Evolutionary conservation across 768 basidiomycete species (phyloP).

Genomic region (Paxillus involutus): DNA sequence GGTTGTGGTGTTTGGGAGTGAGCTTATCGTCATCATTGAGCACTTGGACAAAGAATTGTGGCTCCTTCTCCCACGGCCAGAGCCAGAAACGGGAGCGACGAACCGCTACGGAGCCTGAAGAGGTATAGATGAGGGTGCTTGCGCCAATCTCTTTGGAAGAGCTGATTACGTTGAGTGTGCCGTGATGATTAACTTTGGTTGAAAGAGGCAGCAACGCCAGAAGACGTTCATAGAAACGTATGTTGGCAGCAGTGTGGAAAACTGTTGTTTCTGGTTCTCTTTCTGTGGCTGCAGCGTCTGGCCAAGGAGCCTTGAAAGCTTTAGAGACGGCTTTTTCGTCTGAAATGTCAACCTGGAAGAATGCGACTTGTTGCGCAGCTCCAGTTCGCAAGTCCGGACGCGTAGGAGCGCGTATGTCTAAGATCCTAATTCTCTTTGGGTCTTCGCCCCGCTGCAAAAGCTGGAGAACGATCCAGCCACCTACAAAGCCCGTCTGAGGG

Average conservation of each 20-base stretch:
- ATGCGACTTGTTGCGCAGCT: constrained; percentile 50
- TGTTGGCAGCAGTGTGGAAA: constrained; percentile 76
- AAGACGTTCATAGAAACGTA: constrained; percentile 74
- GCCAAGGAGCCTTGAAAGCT: constrained; percentile 70
- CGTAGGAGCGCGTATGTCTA: constrained; percentile 65
- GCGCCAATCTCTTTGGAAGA: constrained; percentile 58
- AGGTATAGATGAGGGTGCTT: constrained; percentile 64
- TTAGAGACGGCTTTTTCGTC: constrained; percentile 50
- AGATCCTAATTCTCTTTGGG: constrained; percentile 57
- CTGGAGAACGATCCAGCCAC: constrained; percentile 75
- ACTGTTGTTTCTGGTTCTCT: constrained; percentile 49
- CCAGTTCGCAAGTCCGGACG: constrained; percentile 58
- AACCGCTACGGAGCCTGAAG: constrained; percentile 66
- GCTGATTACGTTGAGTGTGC: constrained; percentile 66
- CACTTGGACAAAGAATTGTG: constrained; percentile 57
- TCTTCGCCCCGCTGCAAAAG: constrained; percentile 72
- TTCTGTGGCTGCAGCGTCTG: constrained; percentile 22
- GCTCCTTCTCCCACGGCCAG: constrained; percentile 74
- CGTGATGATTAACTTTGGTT: constrained; percentile 60
- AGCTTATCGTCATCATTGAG: constrained; percentile 59
- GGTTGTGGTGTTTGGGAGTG: constrained; percentile 52
- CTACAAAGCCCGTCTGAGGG: constrained; percentile 67
- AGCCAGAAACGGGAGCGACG: constrained; percentile 60
- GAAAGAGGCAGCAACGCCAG: constrained; percentile 51
- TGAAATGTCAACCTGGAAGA: constrained; percentile 58